These are phyloP conservation scores for Ustilago bromivora DNA, from an alignment of 1,284 basidiomycete species.

Conservation along the genomic window DNA sequence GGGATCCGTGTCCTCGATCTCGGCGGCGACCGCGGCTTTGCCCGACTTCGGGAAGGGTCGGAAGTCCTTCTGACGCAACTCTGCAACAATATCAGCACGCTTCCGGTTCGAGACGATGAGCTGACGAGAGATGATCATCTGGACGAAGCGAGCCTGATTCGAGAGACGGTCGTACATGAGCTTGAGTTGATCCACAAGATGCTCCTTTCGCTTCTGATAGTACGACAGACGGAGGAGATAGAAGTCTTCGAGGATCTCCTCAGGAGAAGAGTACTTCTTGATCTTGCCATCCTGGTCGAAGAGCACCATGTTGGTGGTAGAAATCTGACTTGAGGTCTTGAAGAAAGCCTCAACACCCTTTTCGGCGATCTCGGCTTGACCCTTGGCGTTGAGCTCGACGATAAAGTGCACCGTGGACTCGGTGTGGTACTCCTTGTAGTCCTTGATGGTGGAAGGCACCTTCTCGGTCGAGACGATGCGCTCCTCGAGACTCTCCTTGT, in stretches of 20 bases:
- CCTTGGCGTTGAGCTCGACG: constrained; percentile 83
- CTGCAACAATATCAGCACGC: constrained; percentile 85
- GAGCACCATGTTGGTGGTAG: constrained; percentile 97
- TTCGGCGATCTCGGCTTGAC: constrained; percentile 85
- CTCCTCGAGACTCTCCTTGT: constrained; percentile 89
- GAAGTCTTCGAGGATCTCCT: constrained; percentile 94
- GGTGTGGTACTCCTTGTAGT: constrained; percentile 75
- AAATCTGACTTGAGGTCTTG: constrained; percentile 85
- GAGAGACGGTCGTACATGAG: constrained; percentile 84
- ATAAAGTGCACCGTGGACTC: constrained; percentile 92
- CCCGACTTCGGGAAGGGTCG: constrained; percentile 85
- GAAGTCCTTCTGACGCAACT: constrained; percentile 85
- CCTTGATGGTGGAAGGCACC: constrained; percentile 74
- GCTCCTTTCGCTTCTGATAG: constrained; percentile 84
- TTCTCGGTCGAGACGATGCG: constrained; percentile 76
- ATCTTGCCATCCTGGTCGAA: constrained; percentile 98
- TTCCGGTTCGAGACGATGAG: constrained; percentile 93
- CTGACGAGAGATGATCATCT: constrained; percentile 92
- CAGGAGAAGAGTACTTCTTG: constrained; percentile 88
- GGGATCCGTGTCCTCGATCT: constrained; percentile 70
- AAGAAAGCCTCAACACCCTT: constrained; percentile 92
- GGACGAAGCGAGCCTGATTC: constrained; percentile 96
- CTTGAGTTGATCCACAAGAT: constrained; percentile 86
- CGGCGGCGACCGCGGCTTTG: constrained; percentile 78
- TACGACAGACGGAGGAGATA: constrained; percentile 88